Base-by-base conservation (phyloP, 495 filamentous ascomycete species). In the Xanthoparmelia taractica region DNA sequence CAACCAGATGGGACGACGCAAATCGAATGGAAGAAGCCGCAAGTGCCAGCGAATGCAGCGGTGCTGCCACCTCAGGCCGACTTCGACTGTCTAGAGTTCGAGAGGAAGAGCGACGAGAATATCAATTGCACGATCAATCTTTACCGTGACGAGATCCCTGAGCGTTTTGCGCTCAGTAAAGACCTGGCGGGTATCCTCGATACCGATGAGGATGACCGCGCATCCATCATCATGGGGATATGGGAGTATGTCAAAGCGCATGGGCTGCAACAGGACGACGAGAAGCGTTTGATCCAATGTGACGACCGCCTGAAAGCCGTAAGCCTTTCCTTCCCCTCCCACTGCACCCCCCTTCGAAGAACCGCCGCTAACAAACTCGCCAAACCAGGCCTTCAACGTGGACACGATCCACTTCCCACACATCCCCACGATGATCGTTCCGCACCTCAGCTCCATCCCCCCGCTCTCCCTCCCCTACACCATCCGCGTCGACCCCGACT, bases 201-300 rank as follows among this genome's bases (percentile, higher is more conserved):
- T 68, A 86, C 88, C 57, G 81, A 86, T 58, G 91, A 95, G 69
- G 95, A 92, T 58, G 92, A 92, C 20, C 83, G 90, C 17, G 85
- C 90, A 41, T 91, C 90, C 38, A 87, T 91, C 36, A 84, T 96
- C 27, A 87, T 93, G 78, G 92, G 88, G 33, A 82, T 99, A 34
- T 97, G 91, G 91, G 91, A 97, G 71, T 99, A 99, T 71, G 88
- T 96, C 66, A 87, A 88, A 64, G 82, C 88, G 27, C 90, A 89
- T 80, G 86, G 85, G 15, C 75, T 99, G 20, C 89, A 93, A 71
- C 93, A 97, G 66, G 90, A 96, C 61, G 92, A 96, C 29, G 94
- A 99, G 71, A 91, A 91, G 78, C 83, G 94, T 61, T 85, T 85
- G 55, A 91, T 99, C 63, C 85, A 87, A 63, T 97, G 95, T 69